A percentile compares a stretch with the other conserved stretches of the same genome.
Conservation (phyloP, 371 early-diverging fungal genomes). For the Circinella minor region DNA sequence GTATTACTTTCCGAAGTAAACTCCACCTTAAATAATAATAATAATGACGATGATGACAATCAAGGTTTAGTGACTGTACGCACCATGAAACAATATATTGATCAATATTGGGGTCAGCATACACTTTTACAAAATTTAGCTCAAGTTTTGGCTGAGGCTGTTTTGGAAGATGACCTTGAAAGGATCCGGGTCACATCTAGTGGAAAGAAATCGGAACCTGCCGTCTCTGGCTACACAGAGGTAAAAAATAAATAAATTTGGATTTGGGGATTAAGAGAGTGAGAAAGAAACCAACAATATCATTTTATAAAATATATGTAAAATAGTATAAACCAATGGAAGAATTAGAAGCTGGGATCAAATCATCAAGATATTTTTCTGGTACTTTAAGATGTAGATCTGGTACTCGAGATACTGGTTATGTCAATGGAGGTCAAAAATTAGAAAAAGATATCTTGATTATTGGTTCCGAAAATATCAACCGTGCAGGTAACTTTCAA, state of each 20-base stretch:
- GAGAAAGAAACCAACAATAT: too few species aligned
- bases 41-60: background rate
- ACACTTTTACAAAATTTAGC: conserved; percentile 50
- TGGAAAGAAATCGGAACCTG: conserved; percentile 28
- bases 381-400: conserved; percentile 57
- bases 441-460: conserved; percentile 63
- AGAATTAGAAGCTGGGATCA: conserved; percentile 64
- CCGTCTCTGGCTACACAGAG: conserved; percentile 56
- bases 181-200: conserved; percentile 33
- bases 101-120: conserved; percentile 42
- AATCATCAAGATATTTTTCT: conserved; percentile 58
- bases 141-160: conserved; percentile 54
- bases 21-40: background rate
- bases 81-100: conserved; percentile 49
- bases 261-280: too few species aligned
- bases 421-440: conserved; percentile 55
- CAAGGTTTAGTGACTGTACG: conserved; percentile 18
- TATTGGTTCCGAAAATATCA: conserved; percentile 71
- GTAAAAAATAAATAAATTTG: conserved; percentile 24
- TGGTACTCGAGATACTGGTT: conserved; percentile 60
- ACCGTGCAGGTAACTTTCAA: conserved; percentile 66
- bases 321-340: conserved; percentile 60
- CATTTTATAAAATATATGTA: conserved; percentile 12
- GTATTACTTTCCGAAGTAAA: conserved; percentile 61
- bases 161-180: conserved; percentile 56